Base-by-base conservation (phyloP, 768 basidiomycete genomes). In the Rubroboletus pulcherrimus region DNA sequence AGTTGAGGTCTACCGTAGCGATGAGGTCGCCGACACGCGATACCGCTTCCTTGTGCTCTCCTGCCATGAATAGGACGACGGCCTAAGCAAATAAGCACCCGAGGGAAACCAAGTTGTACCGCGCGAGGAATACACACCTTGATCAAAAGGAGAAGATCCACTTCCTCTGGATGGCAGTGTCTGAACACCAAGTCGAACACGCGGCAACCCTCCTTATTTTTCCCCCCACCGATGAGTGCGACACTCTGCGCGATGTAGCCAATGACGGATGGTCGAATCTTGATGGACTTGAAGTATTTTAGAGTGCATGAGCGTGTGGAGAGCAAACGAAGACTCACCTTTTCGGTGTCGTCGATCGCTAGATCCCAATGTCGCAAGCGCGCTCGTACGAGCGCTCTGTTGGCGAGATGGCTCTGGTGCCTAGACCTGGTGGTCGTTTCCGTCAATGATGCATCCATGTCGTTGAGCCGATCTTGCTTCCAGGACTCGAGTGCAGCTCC, bases 241-340 rank as follows among this genome's bases (percentile, higher is more conserved):
- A 58, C 14, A n/a, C 43, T 47, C 26, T 50, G 47, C n/a, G 60
- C 51, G 29, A 61, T 37, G 14, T 44, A 42, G 3, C 53, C 54
- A 9, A 61, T 31, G 7, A 44, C 26, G 10, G 61, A 55, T 2
- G 46, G 59, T 2, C 15, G 39, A 8, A 55, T 46, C 9, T 26
- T 12, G 30, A 62, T 47, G 5, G 56, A 62, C 61, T 62, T 29
- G 1, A 0, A 19, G 3, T n/a, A 31, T n/a, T 8, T 14, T 2
- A 24, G 14, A 3, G 7, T 49, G 17, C 1, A 1, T 44, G 1
- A 46, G 4, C 2, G 0, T 15, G 17, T n/a, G 12, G 12, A 45
- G 17, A 12, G 2, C 24, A 24, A 34, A 14, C 7, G 4, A 5
- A 11, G 37, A 3, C 8, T 24, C 2, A 62, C 62, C 44, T 47